Base-by-base conservation (phyloP, 2,329 filamentous ascomycete genomes). In the Colletotrichum sidae region DNA sequence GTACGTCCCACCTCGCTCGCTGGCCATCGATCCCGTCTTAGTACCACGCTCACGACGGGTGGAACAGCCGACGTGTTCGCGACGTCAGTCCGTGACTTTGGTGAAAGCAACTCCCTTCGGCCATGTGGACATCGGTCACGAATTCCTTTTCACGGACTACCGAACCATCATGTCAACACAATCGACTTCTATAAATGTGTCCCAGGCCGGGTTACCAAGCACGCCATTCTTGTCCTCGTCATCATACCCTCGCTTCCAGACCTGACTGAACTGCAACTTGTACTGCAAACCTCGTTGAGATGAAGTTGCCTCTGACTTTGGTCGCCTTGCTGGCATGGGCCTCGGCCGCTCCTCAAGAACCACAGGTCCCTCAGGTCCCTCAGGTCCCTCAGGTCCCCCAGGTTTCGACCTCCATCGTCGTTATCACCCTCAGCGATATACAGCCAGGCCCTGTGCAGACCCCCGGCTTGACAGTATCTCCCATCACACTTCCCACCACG, bases 21-120 rank as follows among this genome's bases (percentile, higher is more conserved):
- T 10, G 25, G 17, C 39, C 34, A 25, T 47, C 15, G 34, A 47
- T 50, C 15, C 37, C 52, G 41, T 17, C 15, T 49, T 37, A 38
- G 63, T 66, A 15, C 37, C 46, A 66, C 58, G 47, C 33, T 54
- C 42, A 7, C 13, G 37, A 42, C 63, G 63, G 63, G 47, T 66
- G 63, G 42, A 63, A 66, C 63, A 42, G 25, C 62, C 58, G 47
- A 63, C 63, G 47, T 57, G 52, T 49, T 50, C 39, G 47, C 42
- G 34, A 42, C 13, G n/a, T 15, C 17, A 45, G 41, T 38, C 25
- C 34, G 17, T 25, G 13, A 35, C 46, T 13, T 49, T 53, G 42
- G 44, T 13, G 34, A 38, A 34, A 38, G 50, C 41, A 9, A 35
- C n/a, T 8, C 37, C 15, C 15, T 10, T 13, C 12, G 13, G 33